These are phyloP conservation scores for Fusarium sp. DNA, from an alignment of 2,329 filamentous ascomycete genomes.

Conservation along the genomic window DNA sequence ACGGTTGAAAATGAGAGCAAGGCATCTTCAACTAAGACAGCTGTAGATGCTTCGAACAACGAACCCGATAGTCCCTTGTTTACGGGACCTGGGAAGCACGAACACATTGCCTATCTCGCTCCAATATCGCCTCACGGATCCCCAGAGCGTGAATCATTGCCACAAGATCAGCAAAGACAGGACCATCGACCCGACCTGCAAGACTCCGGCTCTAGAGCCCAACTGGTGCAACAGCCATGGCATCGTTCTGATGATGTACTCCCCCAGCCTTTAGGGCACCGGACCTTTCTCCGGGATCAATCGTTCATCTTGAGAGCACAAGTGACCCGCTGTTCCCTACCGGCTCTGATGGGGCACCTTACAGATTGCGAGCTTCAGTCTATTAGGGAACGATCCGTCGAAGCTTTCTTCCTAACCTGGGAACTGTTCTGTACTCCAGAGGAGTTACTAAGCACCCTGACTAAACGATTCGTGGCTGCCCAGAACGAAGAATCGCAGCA, in stretches of 20 bases:
- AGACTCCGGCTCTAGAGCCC: neutral
- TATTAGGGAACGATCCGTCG: neutral
- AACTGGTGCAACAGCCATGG: neutral
- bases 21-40: accelerated
- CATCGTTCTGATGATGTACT: neutral
- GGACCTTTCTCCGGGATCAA: neutral
- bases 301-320: accelerated
- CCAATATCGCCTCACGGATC: neutral
- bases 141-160: neutral
- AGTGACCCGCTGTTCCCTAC: neutral
- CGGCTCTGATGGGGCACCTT: neutral
- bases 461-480: accelerated
- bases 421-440: neutral
- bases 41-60: neutral
- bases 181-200: neutral
- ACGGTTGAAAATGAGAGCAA: neutral
- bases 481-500: neutral
- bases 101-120: neutral
- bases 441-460: neutral
- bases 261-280: neutral
- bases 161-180: neutral
- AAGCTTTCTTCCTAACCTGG: neutral
- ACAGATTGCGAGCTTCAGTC: neutral
- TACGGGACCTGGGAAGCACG: neutral
- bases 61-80: accelerated